These are phyloP conservation scores for Myochromella boudieri DNA, from an alignment of 768 basidiomycete genomes.

Conservation along the genomic window DNA sequence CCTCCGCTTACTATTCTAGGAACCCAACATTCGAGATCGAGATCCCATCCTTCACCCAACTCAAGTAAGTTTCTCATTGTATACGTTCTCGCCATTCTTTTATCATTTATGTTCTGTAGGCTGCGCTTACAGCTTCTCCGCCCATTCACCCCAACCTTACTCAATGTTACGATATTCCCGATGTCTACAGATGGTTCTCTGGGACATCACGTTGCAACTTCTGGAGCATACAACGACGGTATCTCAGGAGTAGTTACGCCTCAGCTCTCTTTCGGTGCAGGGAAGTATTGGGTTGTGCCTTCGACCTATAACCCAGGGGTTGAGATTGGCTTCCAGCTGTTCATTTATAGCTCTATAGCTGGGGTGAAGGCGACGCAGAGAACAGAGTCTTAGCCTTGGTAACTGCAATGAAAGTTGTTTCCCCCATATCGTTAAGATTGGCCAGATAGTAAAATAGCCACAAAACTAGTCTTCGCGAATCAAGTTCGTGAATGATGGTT, in stretches of 20 bases:
- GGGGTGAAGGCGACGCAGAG: constrained; percentile 23
- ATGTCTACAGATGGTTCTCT: constrained; percentile 28
- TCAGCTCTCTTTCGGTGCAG: constrained; percentile 48
- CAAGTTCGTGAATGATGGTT: no score
- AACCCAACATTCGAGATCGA: constrained; percentile 73
- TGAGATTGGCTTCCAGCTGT: constrained; percentile 54
- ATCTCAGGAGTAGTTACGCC: constrained; percentile 70
- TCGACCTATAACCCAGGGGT: constrained; percentile 70
- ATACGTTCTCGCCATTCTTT: no score
- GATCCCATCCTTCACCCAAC: constrained; percentile 47
- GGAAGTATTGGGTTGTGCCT: constrained; percentile 72
- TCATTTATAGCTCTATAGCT: constrained; percentile 52
- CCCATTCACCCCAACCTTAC: constrained; percentile 40
- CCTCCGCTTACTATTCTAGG: constrained; percentile 56
- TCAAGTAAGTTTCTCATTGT: constrained; percentile 59
- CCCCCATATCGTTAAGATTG: no score
- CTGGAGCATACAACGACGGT: constrained; percentile 78
- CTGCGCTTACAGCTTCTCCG: constrained; percentile 66
- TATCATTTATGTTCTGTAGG: constrained; percentile 35
- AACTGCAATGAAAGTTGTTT: no score
- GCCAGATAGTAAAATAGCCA: no score
- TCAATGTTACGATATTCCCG: constrained; percentile 64
- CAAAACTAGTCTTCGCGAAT: no score
- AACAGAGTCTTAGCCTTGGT: neutral
- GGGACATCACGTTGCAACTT: constrained; percentile 56